Base-by-base conservation (phyloP, 2,329 filamentous ascomycete species). In the Epichloe amarillans region DNA sequence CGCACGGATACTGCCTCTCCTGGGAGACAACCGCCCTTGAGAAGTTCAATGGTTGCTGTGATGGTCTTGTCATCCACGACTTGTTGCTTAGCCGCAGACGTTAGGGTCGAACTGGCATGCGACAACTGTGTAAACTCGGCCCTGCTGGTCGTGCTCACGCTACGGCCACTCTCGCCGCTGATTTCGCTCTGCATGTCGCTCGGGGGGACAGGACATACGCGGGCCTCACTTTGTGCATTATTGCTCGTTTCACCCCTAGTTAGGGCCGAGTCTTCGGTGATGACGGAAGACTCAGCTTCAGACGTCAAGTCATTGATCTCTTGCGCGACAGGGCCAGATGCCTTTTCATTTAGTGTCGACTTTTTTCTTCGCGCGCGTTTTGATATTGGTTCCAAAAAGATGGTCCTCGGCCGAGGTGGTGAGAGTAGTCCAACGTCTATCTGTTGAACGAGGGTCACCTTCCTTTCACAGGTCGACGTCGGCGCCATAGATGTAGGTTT, bases 381-480 rank as follows among this genome's bases (percentile, higher is more conserved):
- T n/a, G 83, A 84, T 57, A 95, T 82, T 0, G 90, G 88, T 63
- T 96, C 90, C 36, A 97, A 73, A 88, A 88, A 91, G 55, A 97
- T 90, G 4, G 86, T 84, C 51, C 86, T 80, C 26, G 89, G 82
- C 59, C 86, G 87, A 2, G 90, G 90, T 2, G 82, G 75, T 11
- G 76, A 71, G 35, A 96, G 73, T 1, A 80, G 70, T 5, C 87
- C 88, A 56, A 97, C 83, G 62, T 98, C 93, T 47, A 97, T 83
- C 53, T 79, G 82, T 65, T 96, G 88, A 36, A 87, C 72, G 7
- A 96, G 72, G 53, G 83, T 81, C 21, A 98, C 76, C 61, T 89
- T 90, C 54, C 82, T 79, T 57, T 95, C 88, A 67, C 86, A 93
- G 37, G 80, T 85, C 10, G 83, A 77, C 2, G 84, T 89, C 2